Percentiles rank a stretch among this genome's conserved stretches.
These are phyloP conservation scores for Aspergillus japonicus DNA, from an alignment of 2,329 filamentous ascomycete species.

Conservation along the genomic window DNA sequence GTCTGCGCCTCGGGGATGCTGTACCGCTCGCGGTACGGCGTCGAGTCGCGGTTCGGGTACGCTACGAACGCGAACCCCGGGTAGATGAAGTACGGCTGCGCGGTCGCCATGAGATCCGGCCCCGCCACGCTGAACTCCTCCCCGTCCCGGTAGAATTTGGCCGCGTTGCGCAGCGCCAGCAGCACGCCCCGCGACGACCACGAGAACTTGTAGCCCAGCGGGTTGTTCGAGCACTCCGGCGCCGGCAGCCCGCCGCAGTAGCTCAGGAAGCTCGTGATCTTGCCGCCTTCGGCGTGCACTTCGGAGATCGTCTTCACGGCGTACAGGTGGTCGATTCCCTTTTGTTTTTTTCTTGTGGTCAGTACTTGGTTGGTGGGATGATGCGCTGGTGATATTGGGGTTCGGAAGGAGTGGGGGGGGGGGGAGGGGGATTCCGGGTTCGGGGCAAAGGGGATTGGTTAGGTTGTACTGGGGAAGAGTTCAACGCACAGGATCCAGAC, in stretches of 20 bases:
- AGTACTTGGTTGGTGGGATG: neutral
- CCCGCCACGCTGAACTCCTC: constrained; percentile 66
- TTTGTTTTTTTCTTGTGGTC: constrained; percentile 4
- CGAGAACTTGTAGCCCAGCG: constrained; percentile 90
- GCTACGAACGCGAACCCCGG: constrained; percentile 85
- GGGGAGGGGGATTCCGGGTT: too few species aligned
- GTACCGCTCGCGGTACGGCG: constrained; percentile 84
- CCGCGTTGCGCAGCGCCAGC: constrained; percentile 81
- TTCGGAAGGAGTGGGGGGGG: too few species aligned
- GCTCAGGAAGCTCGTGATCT: constrained; percentile 75
- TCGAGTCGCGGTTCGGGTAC: constrained; percentile 91
- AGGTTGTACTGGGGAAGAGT: too few species aligned
- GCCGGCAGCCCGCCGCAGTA: constrained; percentile 81
- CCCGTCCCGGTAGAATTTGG: constrained; percentile 77
- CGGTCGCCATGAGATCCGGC: constrained; percentile 75
- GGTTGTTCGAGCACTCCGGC: constrained; percentile 78
- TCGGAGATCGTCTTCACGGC: constrained; percentile 80
- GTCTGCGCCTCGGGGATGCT: constrained; percentile 88
- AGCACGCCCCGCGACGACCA: constrained; percentile 80
- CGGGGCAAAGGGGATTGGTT: too few species aligned
- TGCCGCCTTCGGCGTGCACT: constrained; percentile 84
- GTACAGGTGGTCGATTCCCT: constrained; percentile 57
- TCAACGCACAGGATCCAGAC: constrained; percentile 49
- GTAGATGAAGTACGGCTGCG: constrained; percentile 89
- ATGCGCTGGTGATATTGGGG: too few species aligned